Evolutionary conservation across 441 rosid species (phyloP).

Genomic region (Bruguiera hainesii): DNA sequence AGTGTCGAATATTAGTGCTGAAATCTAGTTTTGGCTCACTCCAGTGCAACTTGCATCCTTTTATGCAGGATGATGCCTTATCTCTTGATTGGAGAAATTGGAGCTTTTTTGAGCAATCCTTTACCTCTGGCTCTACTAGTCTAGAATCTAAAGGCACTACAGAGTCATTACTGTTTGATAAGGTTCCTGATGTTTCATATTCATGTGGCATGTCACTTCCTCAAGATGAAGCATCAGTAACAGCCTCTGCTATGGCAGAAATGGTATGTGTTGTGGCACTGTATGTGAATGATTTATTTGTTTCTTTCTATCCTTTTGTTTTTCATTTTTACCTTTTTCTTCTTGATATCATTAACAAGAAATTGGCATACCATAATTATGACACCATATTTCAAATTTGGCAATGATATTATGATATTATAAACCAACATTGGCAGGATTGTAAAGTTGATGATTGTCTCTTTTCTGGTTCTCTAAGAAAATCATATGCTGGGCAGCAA

Average conservation of each 20-base stretch:
- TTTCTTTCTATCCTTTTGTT: constrained; percentile 4
- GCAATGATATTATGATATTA: not conserved
- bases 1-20: not conserved
- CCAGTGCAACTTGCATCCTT: constrained; percentile 13
- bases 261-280: constrained; percentile 26
- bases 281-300: constrained; percentile 8
- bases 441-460: constrained; percentile 29
- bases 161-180: constrained; percentile 39
- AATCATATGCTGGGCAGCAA: constrained; percentile 36
- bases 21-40: constrained; percentile 3
- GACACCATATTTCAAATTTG: not conserved
- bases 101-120: constrained; percentile 45
- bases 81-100: constrained; percentile 76
- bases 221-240: constrained; percentile 26
- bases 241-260: constrained; percentile 25
- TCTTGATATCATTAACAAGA: not conserved
- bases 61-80: constrained; percentile 41
- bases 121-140: constrained; percentile 14
- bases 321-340: not conserved
- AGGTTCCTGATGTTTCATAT: constrained; percentile 27
- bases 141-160: constrained; percentile 29
- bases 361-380: not conserved
- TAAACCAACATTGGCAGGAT: constrained; percentile 32
- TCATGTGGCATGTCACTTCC: constrained; percentile 22
- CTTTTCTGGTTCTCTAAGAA: constrained; percentile 29